These are phyloP conservation scores for Pseudozyma sp. DNA, from an alignment of 1,284 basidiomycete genomes.

Conservation along the genomic window DNA sequence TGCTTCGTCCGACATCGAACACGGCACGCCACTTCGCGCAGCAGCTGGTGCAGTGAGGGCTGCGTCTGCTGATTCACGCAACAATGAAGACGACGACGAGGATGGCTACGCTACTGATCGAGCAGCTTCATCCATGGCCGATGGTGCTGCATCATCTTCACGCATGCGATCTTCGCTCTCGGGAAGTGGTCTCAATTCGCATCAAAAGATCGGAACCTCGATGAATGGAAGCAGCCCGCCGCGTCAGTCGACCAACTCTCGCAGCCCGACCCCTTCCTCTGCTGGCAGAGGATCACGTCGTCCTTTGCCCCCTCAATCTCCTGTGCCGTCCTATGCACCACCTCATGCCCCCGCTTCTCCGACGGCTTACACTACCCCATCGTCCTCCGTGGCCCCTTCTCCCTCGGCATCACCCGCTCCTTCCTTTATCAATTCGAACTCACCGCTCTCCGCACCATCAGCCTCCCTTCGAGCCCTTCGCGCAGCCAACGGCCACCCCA, in stretches of 20 bases:
- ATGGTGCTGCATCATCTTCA: not conserved
- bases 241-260: too few species aligned
- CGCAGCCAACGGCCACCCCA: not conserved
- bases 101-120: constrained; percentile 27
- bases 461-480: not conserved
- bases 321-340: constrained; percentile 17
- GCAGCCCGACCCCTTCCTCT: not conserved
- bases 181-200: not conserved
- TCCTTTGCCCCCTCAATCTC: constrained; percentile 12
- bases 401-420: not conserved
- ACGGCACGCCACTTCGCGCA: too few species aligned
- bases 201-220: too few species aligned
- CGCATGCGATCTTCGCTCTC: not conserved
- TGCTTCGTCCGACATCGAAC: too few species aligned
- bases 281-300: constrained; percentile 3
- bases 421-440: not conserved
- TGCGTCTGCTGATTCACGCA: not conserved
- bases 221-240: too few species aligned
- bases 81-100: not conserved
- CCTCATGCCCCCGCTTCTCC: constrained; percentile 3
- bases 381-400: not conserved
- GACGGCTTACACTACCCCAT: not conserved
- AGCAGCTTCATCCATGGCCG: not conserved
- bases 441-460: not conserved
- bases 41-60: not conserved